A percentile compares a stretch with the other conserved stretches of the same genome.
phyloP scores from a whole-genome alignment of 768 basidiomycete genomes.

The Lactifluus pinguis region DNA sequence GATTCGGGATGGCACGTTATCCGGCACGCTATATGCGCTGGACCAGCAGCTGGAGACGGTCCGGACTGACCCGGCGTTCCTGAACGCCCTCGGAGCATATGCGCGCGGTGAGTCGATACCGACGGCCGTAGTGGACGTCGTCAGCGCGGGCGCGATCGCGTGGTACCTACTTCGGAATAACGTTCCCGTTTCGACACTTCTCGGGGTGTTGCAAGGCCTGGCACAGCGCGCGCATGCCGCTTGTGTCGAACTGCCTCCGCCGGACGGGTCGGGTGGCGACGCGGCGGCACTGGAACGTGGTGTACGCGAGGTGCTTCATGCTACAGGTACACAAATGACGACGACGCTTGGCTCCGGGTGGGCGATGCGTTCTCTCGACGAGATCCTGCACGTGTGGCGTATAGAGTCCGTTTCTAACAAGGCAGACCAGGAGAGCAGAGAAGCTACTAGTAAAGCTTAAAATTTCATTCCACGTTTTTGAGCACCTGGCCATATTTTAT shows the following conservation, averaged over 20 bases:
- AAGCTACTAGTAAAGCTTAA: background rate
- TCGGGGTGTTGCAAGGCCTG: conserved; percentile 50
- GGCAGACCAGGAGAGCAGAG: background rate
- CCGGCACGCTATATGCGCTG: conserved; percentile 53
- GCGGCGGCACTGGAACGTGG: conserved; percentile 36
- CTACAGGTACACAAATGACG: conserved; percentile 75
- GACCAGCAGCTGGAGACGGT: conserved; percentile 47
- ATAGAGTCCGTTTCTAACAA: background rate
- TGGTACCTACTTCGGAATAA: conserved; percentile 68
- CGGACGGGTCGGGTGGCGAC: conserved; percentile 38
- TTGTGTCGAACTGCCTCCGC: conserved; percentile 39
- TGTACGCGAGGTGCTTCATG: conserved; percentile 80
- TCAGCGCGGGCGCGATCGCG: conserved; percentile 37
- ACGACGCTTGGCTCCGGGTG: conserved; percentile 63
- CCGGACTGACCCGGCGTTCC: conserved; percentile 34
- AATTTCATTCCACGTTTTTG: background rate
- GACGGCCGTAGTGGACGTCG: conserved; percentile 7
- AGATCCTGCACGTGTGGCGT: conserved; percentile 53
- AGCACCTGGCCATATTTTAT: background rate
- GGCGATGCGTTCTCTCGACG: conserved; percentile 60
- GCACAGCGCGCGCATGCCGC: conserved; percentile 55
- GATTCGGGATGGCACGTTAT: conserved; percentile 63
- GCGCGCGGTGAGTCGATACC: conserved; percentile 41
- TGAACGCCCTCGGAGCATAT: conserved; percentile 41
- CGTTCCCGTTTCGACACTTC: conserved; percentile 61